phyloP scores from a whole-genome alignment of 2,329 filamentous ascomycete genomes.

The Didymella lethalis region DNA sequence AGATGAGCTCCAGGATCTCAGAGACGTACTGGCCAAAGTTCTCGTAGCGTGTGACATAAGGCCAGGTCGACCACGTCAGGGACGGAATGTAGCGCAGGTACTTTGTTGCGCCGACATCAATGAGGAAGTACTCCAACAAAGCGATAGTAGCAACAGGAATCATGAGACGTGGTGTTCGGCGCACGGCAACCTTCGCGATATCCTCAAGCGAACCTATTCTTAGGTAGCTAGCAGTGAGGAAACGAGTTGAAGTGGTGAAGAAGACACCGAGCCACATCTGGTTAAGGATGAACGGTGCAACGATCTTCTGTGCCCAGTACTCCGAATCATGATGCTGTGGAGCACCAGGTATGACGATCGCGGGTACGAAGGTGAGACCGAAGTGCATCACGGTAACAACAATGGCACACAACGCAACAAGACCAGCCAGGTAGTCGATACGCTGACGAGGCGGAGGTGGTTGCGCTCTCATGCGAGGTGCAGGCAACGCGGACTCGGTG shows the following conservation, averaged over 20 bases:
- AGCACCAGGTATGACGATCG: slow-evolving; percentile 49
- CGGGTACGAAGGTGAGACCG: slow-evolving; percentile 54
- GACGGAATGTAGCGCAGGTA: slow-evolving; percentile 57
- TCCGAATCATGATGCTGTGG: slow-evolving; percentile 53
- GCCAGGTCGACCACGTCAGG: slow-evolving; percentile 59
- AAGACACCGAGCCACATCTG: slow-evolving; percentile 60
- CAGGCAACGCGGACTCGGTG: slow-evolving; percentile 40
- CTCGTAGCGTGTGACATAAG: slow-evolving; percentile 52
- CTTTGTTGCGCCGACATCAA: slow-evolving; percentile 54
- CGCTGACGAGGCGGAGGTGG: slow-evolving; percentile 41
- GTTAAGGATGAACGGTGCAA: slow-evolving; percentile 56
- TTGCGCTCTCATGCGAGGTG: slow-evolving; percentile 39
- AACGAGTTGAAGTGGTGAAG: slow-evolving; percentile 59
- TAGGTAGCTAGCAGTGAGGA: slow-evolving; percentile 55
- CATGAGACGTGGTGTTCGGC: slow-evolving; percentile 56
- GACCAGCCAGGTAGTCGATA: slow-evolving; percentile 58
- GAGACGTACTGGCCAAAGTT: slow-evolving; percentile 56
- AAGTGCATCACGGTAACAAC: slow-evolving; percentile 58
- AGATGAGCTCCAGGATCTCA: slow-evolving; percentile 56
- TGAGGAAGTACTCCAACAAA: slow-evolving; percentile 57
- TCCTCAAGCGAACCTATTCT: slow-evolving; percentile 53
- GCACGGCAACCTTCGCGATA: slow-evolving; percentile 56
- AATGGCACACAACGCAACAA: slow-evolving; percentile 55
- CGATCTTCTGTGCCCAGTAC: slow-evolving; percentile 52
- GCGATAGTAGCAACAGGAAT: slow-evolving; percentile 56